Conservation (phyloP, 1,284 basidiomycete species). For the Apiotrichum brassicae region DNA sequence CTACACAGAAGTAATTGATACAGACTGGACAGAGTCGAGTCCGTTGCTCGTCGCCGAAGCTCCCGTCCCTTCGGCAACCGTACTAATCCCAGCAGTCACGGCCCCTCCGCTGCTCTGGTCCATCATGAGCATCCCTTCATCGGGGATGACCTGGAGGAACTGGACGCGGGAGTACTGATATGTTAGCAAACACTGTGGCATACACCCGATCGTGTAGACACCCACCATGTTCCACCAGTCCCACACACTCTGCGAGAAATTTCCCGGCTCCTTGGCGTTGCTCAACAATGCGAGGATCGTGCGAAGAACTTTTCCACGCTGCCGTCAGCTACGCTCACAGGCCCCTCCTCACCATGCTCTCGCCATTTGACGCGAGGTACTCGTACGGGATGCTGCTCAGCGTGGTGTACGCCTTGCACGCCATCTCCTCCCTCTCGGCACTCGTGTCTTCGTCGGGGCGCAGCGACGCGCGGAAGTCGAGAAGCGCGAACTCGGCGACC, state of each 20-base stretch:
- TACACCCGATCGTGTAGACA: too few species aligned
- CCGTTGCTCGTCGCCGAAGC: too few species aligned
- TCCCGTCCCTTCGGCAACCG: too few species aligned
- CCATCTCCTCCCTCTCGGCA: slow-evolving; percentile 21
- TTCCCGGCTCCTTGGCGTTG: slow-evolving; percentile 20
- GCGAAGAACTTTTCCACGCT: slow-evolving; percentile 32
- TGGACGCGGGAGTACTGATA: slow-evolving; percentile 34
- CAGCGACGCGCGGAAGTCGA: slow-evolving; percentile 24
- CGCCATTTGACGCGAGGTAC: slow-evolving; percentile 30
- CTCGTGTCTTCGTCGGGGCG: slow-evolving; percentile 22
- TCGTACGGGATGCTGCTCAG: slow-evolving; percentile 28
- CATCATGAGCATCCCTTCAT: slow-evolving; percentile 7
- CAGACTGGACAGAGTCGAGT: too few species aligned
- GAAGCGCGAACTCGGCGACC: slow-evolving; percentile 26
- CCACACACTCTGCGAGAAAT: slow-evolving; percentile 24
- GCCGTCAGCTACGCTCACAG: too few species aligned
- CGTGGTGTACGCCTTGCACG: slow-evolving; percentile 22
- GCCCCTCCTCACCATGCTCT: slow-evolving; percentile 32
- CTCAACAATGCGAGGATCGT: slow-evolving; percentile 27
- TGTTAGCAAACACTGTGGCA: too few species aligned
- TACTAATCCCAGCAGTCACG: too few species aligned
- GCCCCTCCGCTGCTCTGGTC: not conserved
- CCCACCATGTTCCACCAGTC: slow-evolving; percentile 41
- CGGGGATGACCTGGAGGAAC: slow-evolving; percentile 32
- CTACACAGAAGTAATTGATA: too few species aligned